Evolutionary conservation across 495 filamentous ascomycete genomes (phyloP).

Genomic region (Neurospora pannonica): DNA sequence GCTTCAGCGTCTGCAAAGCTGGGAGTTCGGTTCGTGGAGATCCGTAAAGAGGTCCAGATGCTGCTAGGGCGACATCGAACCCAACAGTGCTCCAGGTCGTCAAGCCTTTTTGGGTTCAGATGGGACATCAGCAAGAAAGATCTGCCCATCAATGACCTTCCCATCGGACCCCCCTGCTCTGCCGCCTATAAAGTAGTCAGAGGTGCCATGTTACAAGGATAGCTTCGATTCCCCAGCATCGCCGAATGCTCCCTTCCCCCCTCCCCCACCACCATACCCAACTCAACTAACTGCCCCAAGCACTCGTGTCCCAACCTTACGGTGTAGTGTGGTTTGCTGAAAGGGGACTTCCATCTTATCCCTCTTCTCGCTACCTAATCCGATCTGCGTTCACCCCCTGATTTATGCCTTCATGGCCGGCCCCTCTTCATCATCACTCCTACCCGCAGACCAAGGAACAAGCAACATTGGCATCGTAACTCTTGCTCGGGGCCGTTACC

Average conservation of each 20-base stretch:
- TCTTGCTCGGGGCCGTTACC: slow-evolving; percentile 1
- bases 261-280: slow-evolving; percentile 8
- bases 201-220: slow-evolving; percentile 5
- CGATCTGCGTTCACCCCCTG: slow-evolving; percentile 18
- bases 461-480: slow-evolving; percentile 8
- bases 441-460: slow-evolving; percentile 11
- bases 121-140: slow-evolving; percentile 14
- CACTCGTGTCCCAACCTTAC: slow-evolving; percentile 7
- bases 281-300: slow-evolving; percentile 6
- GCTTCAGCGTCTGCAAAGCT: neutral
- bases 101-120: slow-evolving; percentile 3
- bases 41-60: neutral
- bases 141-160: slow-evolving; percentile 21
- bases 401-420: slow-evolving; percentile 2
- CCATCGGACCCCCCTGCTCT: slow-evolving; percentile 6
- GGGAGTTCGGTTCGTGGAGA: neutral
- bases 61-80: neutral
- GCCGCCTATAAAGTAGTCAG: slow-evolving; percentile 7
- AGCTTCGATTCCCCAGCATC: neutral
- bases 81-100: neutral
- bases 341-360: slow-evolving; percentile 1
- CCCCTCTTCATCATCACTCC: slow-evolving; percentile 4
- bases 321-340: slow-evolving; percentile 1
- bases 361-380: slow-evolving; percentile 14
- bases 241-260: slow-evolving; percentile 9